These are phyloP conservation scores for Tarenaya hassleriana DNA, from an alignment of 345 rosid species.

Conservation along the genomic window DNA sequence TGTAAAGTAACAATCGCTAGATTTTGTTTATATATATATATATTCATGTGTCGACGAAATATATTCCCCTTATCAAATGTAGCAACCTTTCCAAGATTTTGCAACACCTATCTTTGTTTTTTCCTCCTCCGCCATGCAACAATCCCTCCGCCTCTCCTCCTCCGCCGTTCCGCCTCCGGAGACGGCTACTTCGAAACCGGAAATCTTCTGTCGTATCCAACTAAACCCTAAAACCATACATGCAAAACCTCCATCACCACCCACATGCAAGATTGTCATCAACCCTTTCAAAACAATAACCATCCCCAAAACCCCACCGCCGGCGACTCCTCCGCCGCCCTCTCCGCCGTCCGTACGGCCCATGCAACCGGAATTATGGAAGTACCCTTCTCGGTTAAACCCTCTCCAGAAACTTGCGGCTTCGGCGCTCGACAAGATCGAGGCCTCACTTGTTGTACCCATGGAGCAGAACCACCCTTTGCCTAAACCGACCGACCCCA, in stretches of 20 bases:
- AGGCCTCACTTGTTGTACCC: constrained; percentile 43
- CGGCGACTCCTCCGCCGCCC: constrained; percentile 15
- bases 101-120: not conserved
- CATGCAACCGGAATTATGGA: constrained; percentile 11
- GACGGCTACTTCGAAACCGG: not conserved
- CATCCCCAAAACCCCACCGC: constrained; percentile 20
- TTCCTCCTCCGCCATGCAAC: constrained; percentile 21
- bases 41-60: not conserved
- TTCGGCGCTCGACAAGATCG: constrained; percentile 48
- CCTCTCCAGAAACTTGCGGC: constrained; percentile 48
- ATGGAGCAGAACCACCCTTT: constrained; percentile 24
- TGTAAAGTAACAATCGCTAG: constrained; percentile 8
- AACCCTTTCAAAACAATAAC: constrained; percentile 17
- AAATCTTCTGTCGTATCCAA: constrained; percentile 1
- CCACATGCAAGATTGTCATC: constrained; percentile 3
- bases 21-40: not conserved
- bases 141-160: constrained; percentile 18
- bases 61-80: not conserved
- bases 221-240: constrained; percentile 15
- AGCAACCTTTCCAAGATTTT: not conserved
- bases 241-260: not conserved
- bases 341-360: constrained; percentile 17
- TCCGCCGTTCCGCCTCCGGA: constrained; percentile 14
- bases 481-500: constrained; percentile 23
- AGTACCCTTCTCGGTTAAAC: constrained; percentile 36